Conservation (phyloP, 768 basidiomycete species). For the Ramaria rubella region DNA sequence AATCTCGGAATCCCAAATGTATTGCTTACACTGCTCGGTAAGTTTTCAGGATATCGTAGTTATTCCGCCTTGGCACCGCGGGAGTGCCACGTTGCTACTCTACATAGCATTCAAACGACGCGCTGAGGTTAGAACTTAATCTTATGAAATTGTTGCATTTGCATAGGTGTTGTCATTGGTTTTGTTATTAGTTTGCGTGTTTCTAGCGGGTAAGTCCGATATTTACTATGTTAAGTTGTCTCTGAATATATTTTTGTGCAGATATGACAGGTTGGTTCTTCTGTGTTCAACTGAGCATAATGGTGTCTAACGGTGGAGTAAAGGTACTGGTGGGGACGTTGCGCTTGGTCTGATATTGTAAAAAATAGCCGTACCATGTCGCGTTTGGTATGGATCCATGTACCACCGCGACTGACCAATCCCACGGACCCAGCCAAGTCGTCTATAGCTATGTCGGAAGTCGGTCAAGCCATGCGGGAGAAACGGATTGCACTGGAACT, state of each 20-base stretch:
- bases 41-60: slow-evolving; percentile 9
- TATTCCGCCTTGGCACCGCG: not conserved
- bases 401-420: slow-evolving; percentile 43
- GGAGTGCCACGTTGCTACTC: too few relatives aligned
- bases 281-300: slow-evolving; percentile 40
- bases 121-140: too few relatives aligned
- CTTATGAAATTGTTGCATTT: not conserved
- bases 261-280: slow-evolving; percentile 6
- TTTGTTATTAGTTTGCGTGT: slow-evolving; percentile 58
- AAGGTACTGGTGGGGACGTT: slow-evolving; percentile 53
- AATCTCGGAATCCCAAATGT: slow-evolving; percentile 45
- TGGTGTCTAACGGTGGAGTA: not conserved
- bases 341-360: slow-evolving; percentile 51
- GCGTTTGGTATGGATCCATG: slow-evolving; percentile 57
- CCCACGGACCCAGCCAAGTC: slow-evolving; percentile 28
- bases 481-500: slow-evolving; percentile 55
- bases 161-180: slow-evolving; percentile 51
- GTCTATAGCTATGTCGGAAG: slow-evolving; percentile 30
- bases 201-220: slow-evolving; percentile 42
- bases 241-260: not conserved
- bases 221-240: not conserved
- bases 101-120: too few relatives aligned
- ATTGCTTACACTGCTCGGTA: slow-evolving; percentile 56
- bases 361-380: slow-evolving; percentile 42
- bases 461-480: slow-evolving; percentile 50